A percentile compares a stretch with the other conserved stretches of the same genome.
Evolutionary conservation across 176 grass and related monocot species (phyloP).

Genomic region (bread wheat (Triticum aestivum)): DNA sequence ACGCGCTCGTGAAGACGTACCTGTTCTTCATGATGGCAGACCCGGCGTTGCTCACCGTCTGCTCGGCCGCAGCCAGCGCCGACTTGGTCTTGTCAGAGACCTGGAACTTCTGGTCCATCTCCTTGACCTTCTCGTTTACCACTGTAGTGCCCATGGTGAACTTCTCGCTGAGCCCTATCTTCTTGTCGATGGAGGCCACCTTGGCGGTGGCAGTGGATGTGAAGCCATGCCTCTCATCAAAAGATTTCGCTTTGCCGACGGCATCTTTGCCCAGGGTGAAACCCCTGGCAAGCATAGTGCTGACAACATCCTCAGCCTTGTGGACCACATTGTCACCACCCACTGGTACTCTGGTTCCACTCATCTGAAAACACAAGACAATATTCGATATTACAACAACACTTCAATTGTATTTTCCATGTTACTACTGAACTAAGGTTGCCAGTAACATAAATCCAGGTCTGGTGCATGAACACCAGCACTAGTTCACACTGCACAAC

Average conservation of each 20-base stretch:
- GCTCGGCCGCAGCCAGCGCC: slow-evolving; percentile 58
- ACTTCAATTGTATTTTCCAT: background rate
- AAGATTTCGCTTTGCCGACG: slow-evolving; percentile 61
- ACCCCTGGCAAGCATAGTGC: slow-evolving; percentile 87
- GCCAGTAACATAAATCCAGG: background rate
- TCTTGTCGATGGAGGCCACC: slow-evolving; percentile 72
- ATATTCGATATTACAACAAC: background rate
- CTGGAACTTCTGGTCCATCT: slow-evolving; percentile 85
- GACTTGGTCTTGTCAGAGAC: slow-evolving; percentile 81
- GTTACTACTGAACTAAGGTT: background rate
- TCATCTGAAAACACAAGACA: background rate
- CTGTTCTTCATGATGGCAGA: slow-evolving; percentile 90
- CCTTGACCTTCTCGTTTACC: slow-evolving; percentile 76
- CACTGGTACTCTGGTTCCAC: slow-evolving; percentile 37
- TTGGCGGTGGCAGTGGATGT: slow-evolving; percentile 78
- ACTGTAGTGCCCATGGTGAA: slow-evolving; percentile 60
- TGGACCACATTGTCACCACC: slow-evolving; percentile 52
- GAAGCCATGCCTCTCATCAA: slow-evolving; percentile 74
- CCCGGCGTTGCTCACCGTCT: slow-evolving; percentile 71
- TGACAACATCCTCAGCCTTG: slow-evolving; percentile 91
- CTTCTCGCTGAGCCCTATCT: slow-evolving; percentile 85
- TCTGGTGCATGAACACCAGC: background rate
- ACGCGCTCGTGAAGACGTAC: slow-evolving; percentile 68
- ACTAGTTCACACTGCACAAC: slow-evolving; percentile 1
- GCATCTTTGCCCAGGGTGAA: slow-evolving; percentile 80